Conservation (phyloP, 192 early-diverging fungal genomes). For the Pilaira anomala region DNA sequence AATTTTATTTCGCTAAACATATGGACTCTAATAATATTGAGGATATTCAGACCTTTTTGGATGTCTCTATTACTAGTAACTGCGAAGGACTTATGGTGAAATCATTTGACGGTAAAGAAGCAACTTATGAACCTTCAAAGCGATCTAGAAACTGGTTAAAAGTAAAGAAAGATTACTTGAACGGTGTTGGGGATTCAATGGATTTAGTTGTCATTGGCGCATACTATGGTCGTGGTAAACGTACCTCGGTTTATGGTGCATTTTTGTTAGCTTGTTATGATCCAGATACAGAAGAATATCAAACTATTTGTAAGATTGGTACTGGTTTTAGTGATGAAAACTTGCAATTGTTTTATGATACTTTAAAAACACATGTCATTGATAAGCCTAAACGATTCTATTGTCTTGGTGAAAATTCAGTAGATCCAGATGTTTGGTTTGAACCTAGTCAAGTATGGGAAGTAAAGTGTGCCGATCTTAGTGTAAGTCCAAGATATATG, state of each 20-base stretch:
- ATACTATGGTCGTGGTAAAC: conserved; percentile 90
- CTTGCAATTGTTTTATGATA: conserved; percentile 67
- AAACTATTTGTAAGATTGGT: conserved; percentile 97
- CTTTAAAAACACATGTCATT: conserved; percentile 75
- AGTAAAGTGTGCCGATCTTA: conserved; percentile 94
- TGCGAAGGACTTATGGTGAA: conserved; percentile 99
- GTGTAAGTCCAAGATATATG: conserved; percentile 91
- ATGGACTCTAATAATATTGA: conserved; percentile 83
- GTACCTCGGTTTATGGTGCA: conserved; percentile 93
- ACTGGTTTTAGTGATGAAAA: conserved; percentile 95
- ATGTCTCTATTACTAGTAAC: conserved; percentile 75
- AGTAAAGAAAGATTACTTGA: conserved; percentile 96
- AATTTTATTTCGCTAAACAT: conserved; percentile 86
- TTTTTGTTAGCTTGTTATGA: conserved; percentile 98
- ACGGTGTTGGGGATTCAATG: conserved; percentile 91
- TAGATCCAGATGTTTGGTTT: conserved; percentile 97
- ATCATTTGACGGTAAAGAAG: conserved; percentile 77
- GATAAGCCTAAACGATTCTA: conserved; percentile 80
- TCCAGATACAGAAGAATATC: conserved; percentile 90
- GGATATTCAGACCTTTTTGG: conserved; percentile 92
- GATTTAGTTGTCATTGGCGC: conserved; percentile 98
- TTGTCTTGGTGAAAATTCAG: conserved; percentile 63
- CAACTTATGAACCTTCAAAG: conserved; percentile 94
- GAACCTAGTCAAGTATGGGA: conserved; percentile 92
- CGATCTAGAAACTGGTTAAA: conserved; percentile 99